Conservation (phyloP, 345 rosid species). For the Aquilaria yunnanensis region DNA sequence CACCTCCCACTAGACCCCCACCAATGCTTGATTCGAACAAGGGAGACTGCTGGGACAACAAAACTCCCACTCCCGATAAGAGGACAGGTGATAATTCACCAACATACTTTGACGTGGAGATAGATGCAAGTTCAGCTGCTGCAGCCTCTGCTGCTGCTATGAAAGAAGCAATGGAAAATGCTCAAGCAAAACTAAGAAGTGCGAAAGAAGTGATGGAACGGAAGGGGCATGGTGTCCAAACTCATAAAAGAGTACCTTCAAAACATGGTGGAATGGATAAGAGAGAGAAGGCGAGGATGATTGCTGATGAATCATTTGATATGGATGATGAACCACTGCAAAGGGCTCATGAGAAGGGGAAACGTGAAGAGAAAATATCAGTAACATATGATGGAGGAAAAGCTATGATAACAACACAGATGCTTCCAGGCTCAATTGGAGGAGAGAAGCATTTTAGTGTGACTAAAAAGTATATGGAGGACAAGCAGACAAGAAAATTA, state of each 20-base stretch:
- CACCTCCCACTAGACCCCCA: conserved; percentile 85
- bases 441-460: conserved; percentile 14
- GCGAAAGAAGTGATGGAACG: conserved; percentile 66
- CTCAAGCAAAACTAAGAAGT: conserved; percentile 65
- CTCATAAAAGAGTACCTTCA: conserved; percentile 23
- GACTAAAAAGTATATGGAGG: conserved; percentile 22
- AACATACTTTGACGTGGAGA: conserved; percentile 85
- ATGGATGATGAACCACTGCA: conserved; percentile 16
- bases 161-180: conserved; percentile 75
- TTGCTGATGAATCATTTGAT: conserved; percentile 8
- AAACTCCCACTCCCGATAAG: conserved; percentile 36
- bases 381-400: conserved; percentile 25
- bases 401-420: conserved; percentile 11
- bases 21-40: conserved; percentile 37
- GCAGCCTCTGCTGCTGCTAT: conserved; percentile 63
- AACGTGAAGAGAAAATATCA: conserved; percentile 19
- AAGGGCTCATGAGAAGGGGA: conserved; percentile 18
- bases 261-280: conserved; percentile 26
- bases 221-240: conserved; percentile 45
- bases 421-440: conserved; percentile 24
- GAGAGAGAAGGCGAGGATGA: conserved; percentile 25
- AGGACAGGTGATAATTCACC: conserved; percentile 46
- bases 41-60: conserved; percentile 31
- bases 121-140: conserved; percentile 82
- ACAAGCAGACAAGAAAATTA: conserved; percentile 35